These are phyloP conservation scores for Fusarium falciforme DNA, from an alignment of 2,329 filamentous ascomycete species.

Conservation along the genomic window DNA sequence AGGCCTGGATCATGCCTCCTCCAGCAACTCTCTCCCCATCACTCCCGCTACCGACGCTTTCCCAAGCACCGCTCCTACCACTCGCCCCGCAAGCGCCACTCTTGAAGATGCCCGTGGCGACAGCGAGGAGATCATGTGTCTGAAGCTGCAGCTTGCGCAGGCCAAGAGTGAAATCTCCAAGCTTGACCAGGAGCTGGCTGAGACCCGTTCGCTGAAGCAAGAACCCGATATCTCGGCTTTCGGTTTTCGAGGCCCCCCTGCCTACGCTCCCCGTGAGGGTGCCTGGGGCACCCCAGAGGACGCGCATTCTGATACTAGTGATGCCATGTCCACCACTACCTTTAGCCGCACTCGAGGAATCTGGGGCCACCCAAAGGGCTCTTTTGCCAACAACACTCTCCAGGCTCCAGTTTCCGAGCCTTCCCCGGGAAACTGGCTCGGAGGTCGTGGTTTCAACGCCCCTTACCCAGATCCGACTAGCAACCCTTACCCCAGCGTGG, in stretches of 20 bases:
- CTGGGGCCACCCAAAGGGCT: conserved; percentile 63
- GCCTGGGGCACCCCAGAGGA: conserved; percentile 68
- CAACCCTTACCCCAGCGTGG: conserved; percentile 49
- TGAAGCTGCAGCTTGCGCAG: conserved; percentile 78
- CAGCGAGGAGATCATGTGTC: conserved; percentile 71
- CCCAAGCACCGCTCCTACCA: conserved; percentile 59
- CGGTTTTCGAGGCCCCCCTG: conserved; percentile 36
- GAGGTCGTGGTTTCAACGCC: conserved; percentile 53
- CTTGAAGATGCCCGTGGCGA: conserved; percentile 55
- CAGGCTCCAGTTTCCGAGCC: conserved; percentile 54
- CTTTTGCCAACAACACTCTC: conserved; percentile 49
- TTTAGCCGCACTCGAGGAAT: conserved; percentile 67
- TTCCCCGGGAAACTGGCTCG: conserved; percentile 57
- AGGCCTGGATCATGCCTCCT: conserved; percentile 60
- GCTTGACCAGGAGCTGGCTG: conserved; percentile 77
- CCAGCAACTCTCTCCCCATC: conserved; percentile 70
- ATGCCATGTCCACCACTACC: conserved; percentile 61
- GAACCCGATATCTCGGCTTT: conserved; percentile 51
- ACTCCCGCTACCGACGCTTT: conserved; percentile 70
- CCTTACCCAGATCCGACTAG: conserved; percentile 55
- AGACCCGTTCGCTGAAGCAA: conserved; percentile 70
- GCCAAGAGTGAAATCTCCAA: conserved; percentile 77
- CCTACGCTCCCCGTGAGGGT: conserved; percentile 51
- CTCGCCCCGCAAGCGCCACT: conserved; percentile 63
- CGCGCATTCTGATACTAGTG: conserved; percentile 66